Conservation (phyloP, 805 yeast genomes). For the Candida multigemmis region DNA sequence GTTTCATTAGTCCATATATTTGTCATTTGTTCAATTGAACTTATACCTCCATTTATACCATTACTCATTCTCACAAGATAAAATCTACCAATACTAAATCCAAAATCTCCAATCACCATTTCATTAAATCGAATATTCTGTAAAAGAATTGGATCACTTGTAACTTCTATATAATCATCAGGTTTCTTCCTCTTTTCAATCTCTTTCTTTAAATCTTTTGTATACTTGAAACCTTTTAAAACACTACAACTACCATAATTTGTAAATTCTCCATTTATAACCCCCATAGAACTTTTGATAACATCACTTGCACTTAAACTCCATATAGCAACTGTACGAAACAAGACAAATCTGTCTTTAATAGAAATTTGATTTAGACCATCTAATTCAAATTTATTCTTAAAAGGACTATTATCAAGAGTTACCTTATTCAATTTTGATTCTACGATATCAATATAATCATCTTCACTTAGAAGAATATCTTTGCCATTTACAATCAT, state of each 20-base stretch:
- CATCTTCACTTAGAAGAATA: conserved; percentile 5
- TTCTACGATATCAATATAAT: conserved; percentile 1
- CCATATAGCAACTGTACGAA: conserved; percentile 30
- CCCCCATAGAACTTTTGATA: conserved; percentile 17
- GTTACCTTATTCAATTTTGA: too few species aligned
- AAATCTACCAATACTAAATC: conserved; percentile 31
- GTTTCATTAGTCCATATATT: conserved; percentile 8
- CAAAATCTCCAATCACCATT: conserved; percentile 28
- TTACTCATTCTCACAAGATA: conserved; percentile 28
- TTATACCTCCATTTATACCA: conserved; percentile 24
- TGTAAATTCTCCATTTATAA: conserved; percentile 11
- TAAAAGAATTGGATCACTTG: conserved; percentile 27
- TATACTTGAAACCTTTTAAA: conserved; percentile 23
- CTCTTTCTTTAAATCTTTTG: conserved; percentile 20
- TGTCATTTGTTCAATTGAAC: conserved; percentile 25
- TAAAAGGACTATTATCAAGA: conserved; percentile 4
- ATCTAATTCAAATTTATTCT: conserved; percentile 16
- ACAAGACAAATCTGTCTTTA: conserved; percentile 22
- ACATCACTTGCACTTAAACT: conserved; percentile 20
- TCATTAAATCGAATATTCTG: conserved; percentile 26
- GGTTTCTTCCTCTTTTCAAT: conserved; percentile 15
- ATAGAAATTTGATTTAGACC: conserved; percentile 27
- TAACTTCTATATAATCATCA: conserved; percentile 26
- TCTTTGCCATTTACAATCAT: too few species aligned
- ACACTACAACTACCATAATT: conserved; percentile 25